Evolutionary conservation across 441 rosid species (phyloP).

Genomic region (Populus trichocarpa): DNA sequence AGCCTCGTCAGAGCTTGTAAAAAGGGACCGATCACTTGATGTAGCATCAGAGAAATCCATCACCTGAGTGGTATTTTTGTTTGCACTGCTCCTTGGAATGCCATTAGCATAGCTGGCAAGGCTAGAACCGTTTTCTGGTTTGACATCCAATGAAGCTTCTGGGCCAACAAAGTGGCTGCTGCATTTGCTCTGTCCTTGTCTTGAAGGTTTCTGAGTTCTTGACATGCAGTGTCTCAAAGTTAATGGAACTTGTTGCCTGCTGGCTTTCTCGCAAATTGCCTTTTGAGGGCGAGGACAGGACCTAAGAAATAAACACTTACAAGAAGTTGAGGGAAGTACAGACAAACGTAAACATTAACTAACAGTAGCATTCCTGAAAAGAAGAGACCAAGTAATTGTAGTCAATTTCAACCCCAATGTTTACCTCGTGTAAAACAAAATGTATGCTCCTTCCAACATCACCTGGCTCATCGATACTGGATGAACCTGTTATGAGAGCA

Average conservation of each 20-base stretch:
- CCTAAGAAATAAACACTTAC: conserved; percentile 32
- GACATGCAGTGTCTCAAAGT: conserved; percentile 26
- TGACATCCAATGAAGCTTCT: conserved; percentile 21
- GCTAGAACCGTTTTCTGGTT: conserved; percentile 18
- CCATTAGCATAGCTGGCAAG: not conserved
- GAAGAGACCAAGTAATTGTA: not conserved
- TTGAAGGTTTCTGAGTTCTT: conserved; percentile 34
- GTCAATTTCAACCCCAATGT: not conserved
- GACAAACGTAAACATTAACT: not conserved
- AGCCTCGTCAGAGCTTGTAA: conserved; percentile 91
- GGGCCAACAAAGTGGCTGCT: conserved; percentile 19
- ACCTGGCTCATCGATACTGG: conserved; percentile 73
- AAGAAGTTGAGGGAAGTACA: not conserved
- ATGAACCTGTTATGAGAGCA: conserved; percentile 46
- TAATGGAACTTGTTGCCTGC: conserved; percentile 22
- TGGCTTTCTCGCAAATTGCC: conserved; percentile 31
- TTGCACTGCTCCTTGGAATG: conserved; percentile 7
- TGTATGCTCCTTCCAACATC: conserved; percentile 93
- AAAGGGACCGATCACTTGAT: conserved; percentile 80
- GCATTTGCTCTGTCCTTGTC: conserved; percentile 40
- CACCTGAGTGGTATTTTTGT: conserved; percentile 17
- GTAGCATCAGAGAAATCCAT: conserved; percentile 57
- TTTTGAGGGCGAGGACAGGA: conserved; percentile 63
- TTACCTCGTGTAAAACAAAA: conserved; percentile 82
- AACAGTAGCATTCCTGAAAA: not conserved